These are phyloP conservation scores for Tagetes patula DNA, from an alignment of 129 eudicot species.

Conservation along the genomic window DNA sequence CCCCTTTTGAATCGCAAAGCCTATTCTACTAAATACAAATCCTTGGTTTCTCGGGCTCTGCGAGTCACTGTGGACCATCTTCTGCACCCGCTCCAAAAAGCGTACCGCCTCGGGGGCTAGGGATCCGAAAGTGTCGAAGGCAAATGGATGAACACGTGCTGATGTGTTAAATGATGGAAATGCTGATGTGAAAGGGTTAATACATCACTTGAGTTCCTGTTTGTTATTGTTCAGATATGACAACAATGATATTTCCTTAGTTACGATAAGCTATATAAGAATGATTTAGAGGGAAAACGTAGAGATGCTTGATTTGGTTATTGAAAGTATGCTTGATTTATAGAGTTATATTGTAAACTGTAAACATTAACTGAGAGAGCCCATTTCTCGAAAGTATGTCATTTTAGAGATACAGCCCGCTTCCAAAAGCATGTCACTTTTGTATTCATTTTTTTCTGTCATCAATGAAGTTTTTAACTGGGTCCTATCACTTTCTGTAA, in stretches of 20 bases:
- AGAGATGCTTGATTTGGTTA: not conserved
- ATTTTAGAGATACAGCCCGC: not conserved
- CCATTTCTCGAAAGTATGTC: not conserved
- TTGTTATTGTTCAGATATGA: slow-evolving; percentile 4
- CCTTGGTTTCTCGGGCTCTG: too few species aligned
- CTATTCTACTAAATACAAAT: too few species aligned
- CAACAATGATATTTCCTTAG: not conserved
- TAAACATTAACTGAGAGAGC: not conserved
- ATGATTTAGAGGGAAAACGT: not conserved
- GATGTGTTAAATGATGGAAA: not conserved
- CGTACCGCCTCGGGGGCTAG: too few species aligned
- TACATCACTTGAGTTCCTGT: not conserved
- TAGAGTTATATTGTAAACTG: not conserved
- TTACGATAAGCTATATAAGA: not conserved
- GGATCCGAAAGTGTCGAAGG: too few species aligned
- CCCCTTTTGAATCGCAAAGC: too few species aligned
- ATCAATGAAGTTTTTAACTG: not conserved
- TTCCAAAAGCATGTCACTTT: not conserved
- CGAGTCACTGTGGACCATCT: too few species aligned
- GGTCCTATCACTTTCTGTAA: not conserved
- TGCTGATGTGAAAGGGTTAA: not conserved
- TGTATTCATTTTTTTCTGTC: not conserved
- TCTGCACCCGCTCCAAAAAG: too few species aligned
- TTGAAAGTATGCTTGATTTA: not conserved
- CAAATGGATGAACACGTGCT: too few species aligned